Conservation (phyloP, 2,329 filamentous ascomycete species). For the Ploettnerulaceae sp. region DNA sequence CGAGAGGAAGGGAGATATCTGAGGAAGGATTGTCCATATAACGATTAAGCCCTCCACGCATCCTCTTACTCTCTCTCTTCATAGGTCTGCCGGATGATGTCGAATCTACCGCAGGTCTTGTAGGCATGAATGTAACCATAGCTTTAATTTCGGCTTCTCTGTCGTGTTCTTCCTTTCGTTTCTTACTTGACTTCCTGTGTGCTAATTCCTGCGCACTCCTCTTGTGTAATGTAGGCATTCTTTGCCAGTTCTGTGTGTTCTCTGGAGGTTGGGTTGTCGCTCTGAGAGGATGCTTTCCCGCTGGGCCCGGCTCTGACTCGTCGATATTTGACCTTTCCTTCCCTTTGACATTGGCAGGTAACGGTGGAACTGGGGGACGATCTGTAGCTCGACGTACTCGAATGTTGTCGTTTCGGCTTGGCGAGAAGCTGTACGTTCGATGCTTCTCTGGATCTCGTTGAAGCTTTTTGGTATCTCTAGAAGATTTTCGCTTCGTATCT, state of each 20-base stretch:
- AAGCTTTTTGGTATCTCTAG: conserved; percentile 35
- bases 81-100: conserved; percentile 55
- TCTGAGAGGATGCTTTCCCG: conserved; percentile 17
- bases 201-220: conserved; percentile 55
- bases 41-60: conserved; percentile 50
- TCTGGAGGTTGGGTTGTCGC: conserved; percentile 25
- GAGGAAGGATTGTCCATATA: conserved; percentile 52
- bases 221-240: conserved; percentile 55
- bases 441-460: conserved; percentile 42
- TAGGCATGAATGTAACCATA: conserved; percentile 68
- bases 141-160: conserved; percentile 85
- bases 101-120: conserved; percentile 54
- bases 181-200: conserved; percentile 71
- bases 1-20: conserved; percentile 68
- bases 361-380: conserved; percentile 29
- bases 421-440: conserved; percentile 58
- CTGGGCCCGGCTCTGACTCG: conserved; percentile 7
- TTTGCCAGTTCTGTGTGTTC: conserved; percentile 37
- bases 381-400: conserved; percentile 35
- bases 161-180: conserved; percentile 67
- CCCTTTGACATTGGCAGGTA: conserved; percentile 25
- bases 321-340: conserved; percentile 23
- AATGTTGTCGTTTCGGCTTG: conserved; percentile 52
- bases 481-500: conserved; percentile 30
- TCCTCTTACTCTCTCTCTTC: conserved; percentile 61